Evolutionary conservation across 768 basidiomycete genomes (phyloP).

Genomic region (Russula sp.): DNA sequence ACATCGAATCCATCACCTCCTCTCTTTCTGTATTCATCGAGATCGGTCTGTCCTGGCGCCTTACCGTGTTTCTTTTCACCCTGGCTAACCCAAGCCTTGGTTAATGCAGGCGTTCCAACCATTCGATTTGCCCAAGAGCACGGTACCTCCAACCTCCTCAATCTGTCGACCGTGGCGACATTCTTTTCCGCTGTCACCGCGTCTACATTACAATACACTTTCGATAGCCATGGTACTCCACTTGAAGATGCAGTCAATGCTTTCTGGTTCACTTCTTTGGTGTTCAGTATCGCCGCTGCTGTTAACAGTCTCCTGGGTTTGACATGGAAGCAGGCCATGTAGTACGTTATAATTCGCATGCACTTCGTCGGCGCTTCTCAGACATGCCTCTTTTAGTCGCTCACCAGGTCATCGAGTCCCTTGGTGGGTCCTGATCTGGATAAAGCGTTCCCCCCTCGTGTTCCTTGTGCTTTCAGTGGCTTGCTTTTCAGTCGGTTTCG

Average conservation of each 20-base stretch:
- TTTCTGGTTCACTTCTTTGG: conserved; percentile 69
- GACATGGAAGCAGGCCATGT: conserved; percentile 79
- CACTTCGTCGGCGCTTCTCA: conserved; percentile 4
- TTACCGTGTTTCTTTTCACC: conserved; percentile 1
- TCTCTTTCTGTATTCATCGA: conserved; percentile 70
- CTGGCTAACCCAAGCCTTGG: not conserved
- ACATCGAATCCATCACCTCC: conserved; percentile 59
- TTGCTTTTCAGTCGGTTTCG: conserved; percentile 72
- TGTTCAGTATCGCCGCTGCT: conserved; percentile 70
- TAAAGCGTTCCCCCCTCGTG: conserved; percentile 75
- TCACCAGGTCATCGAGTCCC: conserved; percentile 70
- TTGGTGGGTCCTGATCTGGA: conserved; percentile 84
- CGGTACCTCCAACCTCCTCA: conserved; percentile 59
- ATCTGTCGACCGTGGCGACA: conserved; percentile 69
- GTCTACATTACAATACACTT: conserved; percentile 65
- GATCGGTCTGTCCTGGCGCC: conserved; percentile 44
- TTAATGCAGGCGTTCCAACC: conserved; percentile 55
- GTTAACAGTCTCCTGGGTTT: conserved; percentile 72
- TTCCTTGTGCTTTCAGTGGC: conserved; percentile 80
- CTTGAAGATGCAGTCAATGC: conserved; percentile 52
- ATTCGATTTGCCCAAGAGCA: conserved; percentile 74
- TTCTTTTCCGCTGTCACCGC: conserved; percentile 74
- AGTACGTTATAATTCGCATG: conserved; percentile 40
- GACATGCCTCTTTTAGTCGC: conserved; percentile 37
- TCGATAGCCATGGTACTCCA: conserved; percentile 32